Evolutionary conservation across 1,284 basidiomycete species (phyloP).

Genomic region (Trichosporon sp.): DNA sequence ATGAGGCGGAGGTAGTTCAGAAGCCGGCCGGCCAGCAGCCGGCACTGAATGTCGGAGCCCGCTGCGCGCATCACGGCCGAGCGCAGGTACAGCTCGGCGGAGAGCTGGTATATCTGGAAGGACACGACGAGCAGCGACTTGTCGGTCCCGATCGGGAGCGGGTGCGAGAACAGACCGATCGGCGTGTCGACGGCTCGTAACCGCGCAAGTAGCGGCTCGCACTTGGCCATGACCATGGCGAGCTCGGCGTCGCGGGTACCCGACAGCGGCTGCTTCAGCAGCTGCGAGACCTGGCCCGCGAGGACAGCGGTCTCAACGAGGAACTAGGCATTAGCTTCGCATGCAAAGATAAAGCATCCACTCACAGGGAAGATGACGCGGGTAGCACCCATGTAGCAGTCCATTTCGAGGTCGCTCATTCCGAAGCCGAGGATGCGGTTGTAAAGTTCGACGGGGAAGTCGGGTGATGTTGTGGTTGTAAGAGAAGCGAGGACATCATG

Average conservation of each 20-base stretch:
- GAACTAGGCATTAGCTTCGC: constrained; percentile 15
- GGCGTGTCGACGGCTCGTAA: constrained; percentile 13
- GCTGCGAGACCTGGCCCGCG: constrained; percentile 19
- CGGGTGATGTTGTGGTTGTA: constrained; percentile 23
- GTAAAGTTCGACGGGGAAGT: constrained; percentile 30
- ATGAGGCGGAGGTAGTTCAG: constrained; percentile 27
- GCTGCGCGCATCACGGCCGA: constrained; percentile 27
- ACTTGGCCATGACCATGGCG: constrained; percentile 9
- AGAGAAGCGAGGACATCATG: constrained; percentile 29
- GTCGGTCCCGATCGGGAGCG: constrained; percentile 21
- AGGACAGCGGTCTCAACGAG: constrained; percentile 28
- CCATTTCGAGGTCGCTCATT: constrained; percentile 21
- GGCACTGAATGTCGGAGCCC: constrained; percentile 26
- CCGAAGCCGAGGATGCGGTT: constrained; percentile 23
- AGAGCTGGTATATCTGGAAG: constrained; percentile 33
- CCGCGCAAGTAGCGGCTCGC: constrained; percentile 10
- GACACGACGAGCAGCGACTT: constrained; percentile 24
- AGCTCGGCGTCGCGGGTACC: constrained; percentile 8
- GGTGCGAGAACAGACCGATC: constrained; percentile 12
- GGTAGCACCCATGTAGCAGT: constrained; percentile 33
- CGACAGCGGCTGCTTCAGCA: constrained; percentile 8
- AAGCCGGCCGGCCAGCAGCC: constrained; percentile 30
- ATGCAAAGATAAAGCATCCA: not conserved
- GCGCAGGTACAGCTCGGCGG: constrained; percentile 35
- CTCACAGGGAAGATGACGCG: constrained; percentile 27